Percentiles rank a stretch among this genome's conserved stretches.
Conservation (phyloP, 495 filamentous ascomycete species). For the Penicillium arizonense region DNA sequence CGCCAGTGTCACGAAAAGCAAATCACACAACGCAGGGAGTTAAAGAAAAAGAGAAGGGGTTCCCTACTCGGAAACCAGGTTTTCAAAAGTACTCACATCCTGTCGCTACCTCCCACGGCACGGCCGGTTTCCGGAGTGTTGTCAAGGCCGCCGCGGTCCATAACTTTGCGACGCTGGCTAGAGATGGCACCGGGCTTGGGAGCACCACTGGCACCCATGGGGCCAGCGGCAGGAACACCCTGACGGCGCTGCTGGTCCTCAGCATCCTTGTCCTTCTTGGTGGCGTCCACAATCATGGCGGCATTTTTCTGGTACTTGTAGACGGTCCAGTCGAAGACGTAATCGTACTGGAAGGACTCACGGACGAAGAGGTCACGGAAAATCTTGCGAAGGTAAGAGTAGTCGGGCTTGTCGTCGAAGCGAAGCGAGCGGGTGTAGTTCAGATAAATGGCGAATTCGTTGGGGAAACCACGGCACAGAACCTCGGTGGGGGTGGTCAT, state of each 20-base stretch:
- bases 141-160: conserved; percentile 70
- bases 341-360: conserved; percentile 99
- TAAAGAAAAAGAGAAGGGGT: conserved; percentile 45
- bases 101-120: conserved; percentile 87
- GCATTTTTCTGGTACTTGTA: conserved; percentile 99
- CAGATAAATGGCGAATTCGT: conserved; percentile 99
- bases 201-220: conserved; percentile 56
- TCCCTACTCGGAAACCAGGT: conserved; percentile 91
- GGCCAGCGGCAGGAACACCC: conserved; percentile 58
- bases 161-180: conserved; percentile 80
- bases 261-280: conserved; percentile 71
- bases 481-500: conserved; percentile 99
- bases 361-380: conserved; percentile 99
- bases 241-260: conserved; percentile 68
- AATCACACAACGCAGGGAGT: conserved; percentile 81
- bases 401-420: conserved; percentile 99
- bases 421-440: conserved; percentile 99
- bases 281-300: conserved; percentile 79
- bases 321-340: conserved; percentile 99
- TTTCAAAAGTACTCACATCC: conserved; percentile 91
- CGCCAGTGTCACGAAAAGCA: conserved; percentile 70
- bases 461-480: conserved; percentile 97
- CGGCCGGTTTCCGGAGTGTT: conserved; percentile 83
- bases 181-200: conserved; percentile 71
- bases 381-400: conserved; percentile 99